Conservation (phyloP, 352 stramenopile species). For the Globisporangium polare region DNA sequence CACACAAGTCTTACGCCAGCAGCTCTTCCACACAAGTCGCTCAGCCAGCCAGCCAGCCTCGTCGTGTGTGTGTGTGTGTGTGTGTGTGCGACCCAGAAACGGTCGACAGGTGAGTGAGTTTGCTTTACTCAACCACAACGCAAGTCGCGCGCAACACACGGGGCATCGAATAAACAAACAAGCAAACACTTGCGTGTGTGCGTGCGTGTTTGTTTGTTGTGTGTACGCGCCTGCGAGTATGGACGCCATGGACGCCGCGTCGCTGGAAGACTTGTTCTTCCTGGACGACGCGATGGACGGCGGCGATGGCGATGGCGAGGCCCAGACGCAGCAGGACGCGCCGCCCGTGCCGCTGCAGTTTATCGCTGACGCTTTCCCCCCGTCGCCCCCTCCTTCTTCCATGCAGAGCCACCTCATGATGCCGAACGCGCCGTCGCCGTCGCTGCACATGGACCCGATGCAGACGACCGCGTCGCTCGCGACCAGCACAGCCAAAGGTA, state of each 20-base stretch:
- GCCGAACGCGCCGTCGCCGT: slow-evolving; percentile 35
- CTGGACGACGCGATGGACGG: slow-evolving; percentile 12
- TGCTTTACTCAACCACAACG: not conserved
- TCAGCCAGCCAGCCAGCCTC: not conserved
- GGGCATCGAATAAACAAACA: not conserved
- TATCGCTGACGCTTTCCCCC: slow-evolving; percentile 20
- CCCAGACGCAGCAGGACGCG: not conserved
- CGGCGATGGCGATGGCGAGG: not conserved
- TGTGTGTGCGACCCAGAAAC: no score
- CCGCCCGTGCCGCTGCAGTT: not conserved
- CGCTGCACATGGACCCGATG: slow-evolving; percentile 23
- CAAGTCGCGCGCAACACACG: slow-evolving; percentile 1
- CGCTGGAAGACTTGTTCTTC: slow-evolving; percentile 8
- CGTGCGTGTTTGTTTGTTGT: not conserved
- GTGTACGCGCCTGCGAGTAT: not conserved
- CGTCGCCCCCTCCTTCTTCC: slow-evolving; percentile 22
- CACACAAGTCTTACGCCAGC: slow-evolving; percentile 6
- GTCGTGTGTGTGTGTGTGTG: no score
- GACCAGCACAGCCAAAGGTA: not conserved
- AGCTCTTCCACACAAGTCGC: not conserved
- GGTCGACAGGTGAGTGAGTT: not conserved
- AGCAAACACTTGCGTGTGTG: not conserved
- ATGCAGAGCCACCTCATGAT: slow-evolving; percentile 21
- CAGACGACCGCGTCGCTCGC: slow-evolving; percentile 10
- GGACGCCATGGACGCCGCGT: slow-evolving; percentile 1